Conservation (phyloP, 306 rosid genomes). For the Acacia acuminata region DNA sequence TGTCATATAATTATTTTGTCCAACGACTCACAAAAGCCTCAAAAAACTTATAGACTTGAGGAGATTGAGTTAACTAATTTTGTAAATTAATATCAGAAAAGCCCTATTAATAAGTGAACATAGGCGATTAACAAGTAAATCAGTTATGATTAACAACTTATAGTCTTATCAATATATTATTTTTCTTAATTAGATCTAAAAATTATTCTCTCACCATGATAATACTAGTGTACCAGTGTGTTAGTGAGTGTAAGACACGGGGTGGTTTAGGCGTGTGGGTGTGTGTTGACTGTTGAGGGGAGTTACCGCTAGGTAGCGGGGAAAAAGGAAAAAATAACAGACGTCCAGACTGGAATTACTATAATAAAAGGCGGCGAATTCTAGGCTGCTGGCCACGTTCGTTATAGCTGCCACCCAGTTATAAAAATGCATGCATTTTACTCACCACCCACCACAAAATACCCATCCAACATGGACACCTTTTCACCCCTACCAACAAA, state of each 20-base stretch:
- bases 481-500: neutral
- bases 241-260: neutral
- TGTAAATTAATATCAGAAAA: too few species aligned
- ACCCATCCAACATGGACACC: neutral
- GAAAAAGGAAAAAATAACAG: constrained; percentile 34
- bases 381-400: constrained; percentile 73
- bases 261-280: constrained; percentile 34
- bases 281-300: constrained; percentile 16
- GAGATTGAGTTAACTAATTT: too few species aligned
- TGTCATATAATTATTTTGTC: neutral
- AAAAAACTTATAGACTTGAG: too few species aligned
- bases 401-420: constrained; percentile 40
- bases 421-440: neutral
- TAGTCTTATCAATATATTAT: too few species aligned
- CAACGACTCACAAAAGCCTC: neutral
- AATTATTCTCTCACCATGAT: too few species aligned
- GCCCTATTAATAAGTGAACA: too few species aligned
- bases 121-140: too few species aligned
- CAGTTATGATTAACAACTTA: too few species aligned
- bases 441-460: neutral
- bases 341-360: constrained; percentile 33
- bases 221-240: neutral
- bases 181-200: too few species aligned
- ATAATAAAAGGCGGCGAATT: constrained; percentile 51
- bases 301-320: neutral